Percentiles rank a stretch among this genome's conserved stretches.
Evolutionary conservation across 2,329 filamentous ascomycete genomes (phyloP).

Genomic region (Xylogone sp.): DNA sequence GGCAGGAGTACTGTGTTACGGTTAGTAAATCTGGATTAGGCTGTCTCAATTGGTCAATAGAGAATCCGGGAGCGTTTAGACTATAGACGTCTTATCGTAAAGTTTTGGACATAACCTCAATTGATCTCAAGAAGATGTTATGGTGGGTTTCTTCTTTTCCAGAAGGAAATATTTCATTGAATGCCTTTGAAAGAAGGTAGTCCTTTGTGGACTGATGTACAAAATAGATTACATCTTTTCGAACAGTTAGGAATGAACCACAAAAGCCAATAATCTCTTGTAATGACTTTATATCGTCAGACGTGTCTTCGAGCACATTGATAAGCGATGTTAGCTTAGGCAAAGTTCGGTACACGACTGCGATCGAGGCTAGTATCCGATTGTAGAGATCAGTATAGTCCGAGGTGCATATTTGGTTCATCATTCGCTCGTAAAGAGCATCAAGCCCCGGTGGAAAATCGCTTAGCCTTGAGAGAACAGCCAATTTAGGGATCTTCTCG

Average conservation of each 20-base stretch:
- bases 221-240: constrained; percentile 27
- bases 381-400: constrained; percentile 28
- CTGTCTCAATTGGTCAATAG: constrained; percentile 16
- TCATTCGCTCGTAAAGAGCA: constrained; percentile 35
- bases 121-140: constrained; percentile 29
- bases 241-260: constrained; percentile 30
- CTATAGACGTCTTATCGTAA: constrained; percentile 34
- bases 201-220: constrained; percentile 43
- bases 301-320: constrained; percentile 11
- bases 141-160: constrained; percentile 25
- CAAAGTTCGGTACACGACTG: constrained; percentile 28
- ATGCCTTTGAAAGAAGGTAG: constrained; percentile 26
- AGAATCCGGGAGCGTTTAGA: constrained; percentile 19
- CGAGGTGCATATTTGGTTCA: constrained; percentile 26
- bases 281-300: constrained; percentile 20
- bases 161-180: constrained; percentile 25
- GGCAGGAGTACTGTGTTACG: constrained; percentile 4
- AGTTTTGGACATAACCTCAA: constrained; percentile 24
- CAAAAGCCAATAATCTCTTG: neutral
- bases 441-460: constrained; percentile 33
- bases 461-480: constrained; percentile 12
- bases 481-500: constrained; percentile 11
- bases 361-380: constrained; percentile 29
- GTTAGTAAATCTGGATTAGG: constrained; percentile 25
- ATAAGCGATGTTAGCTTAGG: constrained; percentile 27